Evolutionary conservation across 371 early-diverging fungal genomes (phyloP).

Genomic region (Lichtheimia corymbifera): DNA sequence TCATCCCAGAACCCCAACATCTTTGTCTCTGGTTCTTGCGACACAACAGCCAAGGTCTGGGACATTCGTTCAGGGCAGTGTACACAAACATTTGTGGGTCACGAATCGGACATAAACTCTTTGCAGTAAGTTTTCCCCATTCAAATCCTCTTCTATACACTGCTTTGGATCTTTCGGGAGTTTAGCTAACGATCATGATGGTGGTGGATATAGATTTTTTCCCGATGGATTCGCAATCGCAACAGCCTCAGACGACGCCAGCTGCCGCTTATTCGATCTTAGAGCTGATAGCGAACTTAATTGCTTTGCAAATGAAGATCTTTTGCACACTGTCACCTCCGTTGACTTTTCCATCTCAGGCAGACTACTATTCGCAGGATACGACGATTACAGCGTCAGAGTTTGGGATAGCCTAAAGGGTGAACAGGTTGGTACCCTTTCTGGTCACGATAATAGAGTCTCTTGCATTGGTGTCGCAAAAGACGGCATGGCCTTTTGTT

Average conservation of each 20-base stretch:
- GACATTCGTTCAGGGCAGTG: slow-evolving; percentile 94
- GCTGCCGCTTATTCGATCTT: slow-evolving; percentile 94
- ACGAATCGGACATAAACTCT: slow-evolving; percentile 97
- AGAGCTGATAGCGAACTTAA: slow-evolving; percentile 96
- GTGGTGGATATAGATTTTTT: slow-evolving; percentile 69
- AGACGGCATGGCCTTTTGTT: slow-evolving; percentile 97
- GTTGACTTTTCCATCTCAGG: slow-evolving; percentile 95
- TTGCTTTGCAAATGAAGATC: slow-evolving; percentile 95
- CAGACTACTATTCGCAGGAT: slow-evolving; percentile 94
- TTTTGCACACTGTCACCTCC: slow-evolving; percentile 96
- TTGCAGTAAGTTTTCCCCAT: slow-evolving; percentile 63
- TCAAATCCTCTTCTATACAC: background rate
- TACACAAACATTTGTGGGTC: slow-evolving; percentile 97
- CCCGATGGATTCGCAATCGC: slow-evolving; percentile 97
- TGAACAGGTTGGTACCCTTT: slow-evolving; percentile 89
- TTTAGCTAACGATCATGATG: too few relatives aligned
- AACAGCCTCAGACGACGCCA: slow-evolving; percentile 97
- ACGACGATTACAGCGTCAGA: slow-evolving; percentile 97
- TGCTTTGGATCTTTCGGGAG: background rate
- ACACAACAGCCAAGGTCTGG: slow-evolving; percentile 98
- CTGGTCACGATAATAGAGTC: slow-evolving; percentile 95
- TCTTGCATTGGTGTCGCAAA: slow-evolving; percentile 92
- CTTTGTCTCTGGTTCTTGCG: slow-evolving; percentile 98
- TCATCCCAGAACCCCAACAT: slow-evolving; percentile 81
- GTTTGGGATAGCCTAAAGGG: slow-evolving; percentile 98